Evolutionary conservation across 1,284 basidiomycete species (phyloP).

Genomic region (Ceratobasidium theobromae): DNA sequence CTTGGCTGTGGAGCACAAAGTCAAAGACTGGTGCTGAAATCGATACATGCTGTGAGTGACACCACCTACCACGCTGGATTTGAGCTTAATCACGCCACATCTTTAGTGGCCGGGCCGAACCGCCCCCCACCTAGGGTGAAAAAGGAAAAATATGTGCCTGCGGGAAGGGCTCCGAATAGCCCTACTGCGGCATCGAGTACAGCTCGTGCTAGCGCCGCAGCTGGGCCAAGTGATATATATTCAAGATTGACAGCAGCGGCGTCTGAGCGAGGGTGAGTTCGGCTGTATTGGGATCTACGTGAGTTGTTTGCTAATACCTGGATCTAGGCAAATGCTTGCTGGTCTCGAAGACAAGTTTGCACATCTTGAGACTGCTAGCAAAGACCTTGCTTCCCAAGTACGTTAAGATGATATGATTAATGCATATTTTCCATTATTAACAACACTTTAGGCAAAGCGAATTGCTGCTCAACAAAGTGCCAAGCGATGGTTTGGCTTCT

Average conservation of each 20-base stretch:
- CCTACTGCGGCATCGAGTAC: background rate
- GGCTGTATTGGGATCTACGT: background rate
- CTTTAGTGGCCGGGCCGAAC: constrained; percentile 34
- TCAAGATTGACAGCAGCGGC: constrained; percentile 56
- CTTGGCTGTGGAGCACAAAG: constrained; percentile 34
- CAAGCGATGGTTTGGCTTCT: constrained; percentile 60
- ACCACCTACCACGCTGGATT: background rate
- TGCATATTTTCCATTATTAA: background rate
- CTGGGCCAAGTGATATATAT: constrained; percentile 45
- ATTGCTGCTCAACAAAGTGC: constrained; percentile 61
- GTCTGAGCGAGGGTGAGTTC: constrained; percentile 60
- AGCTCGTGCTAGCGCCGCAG: background rate
- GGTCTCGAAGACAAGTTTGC: constrained; percentile 63
- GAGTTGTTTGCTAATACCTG: background rate
- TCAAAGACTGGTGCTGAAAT: constrained; percentile 28
- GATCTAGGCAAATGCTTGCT: constrained; percentile 31
- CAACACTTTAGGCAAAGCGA: constrained; percentile 54
- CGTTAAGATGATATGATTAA: constrained; percentile 26
- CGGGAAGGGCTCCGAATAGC: background rate
- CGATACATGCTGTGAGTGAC: constrained; percentile 30
- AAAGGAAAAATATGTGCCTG: constrained; percentile 25
- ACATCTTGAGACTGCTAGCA: constrained; percentile 62
- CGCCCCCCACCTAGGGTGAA: constrained; percentile 27
- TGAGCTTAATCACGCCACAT: background rate
- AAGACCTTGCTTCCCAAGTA: constrained; percentile 64